These are phyloP conservation scores for Mentha longifolia DNA, from an alignment of 257 asterid genomes.

Conservation along the genomic window DNA sequence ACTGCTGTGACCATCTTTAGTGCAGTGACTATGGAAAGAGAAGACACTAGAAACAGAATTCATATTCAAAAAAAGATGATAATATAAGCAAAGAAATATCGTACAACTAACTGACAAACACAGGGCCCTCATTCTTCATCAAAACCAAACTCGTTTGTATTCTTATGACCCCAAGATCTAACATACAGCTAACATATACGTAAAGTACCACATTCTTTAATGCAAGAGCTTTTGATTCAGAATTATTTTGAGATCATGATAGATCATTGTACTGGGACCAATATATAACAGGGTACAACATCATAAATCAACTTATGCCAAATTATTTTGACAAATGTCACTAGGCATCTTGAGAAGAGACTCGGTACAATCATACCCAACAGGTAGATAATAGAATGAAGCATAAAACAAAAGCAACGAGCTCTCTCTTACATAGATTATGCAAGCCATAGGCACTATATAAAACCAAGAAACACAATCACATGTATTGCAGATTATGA, in stretches of 20 bases:
- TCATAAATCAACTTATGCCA: background rate
- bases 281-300: background rate
- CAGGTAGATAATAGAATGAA: background rate
- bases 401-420: background rate
- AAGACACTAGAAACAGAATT: background rate
- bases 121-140: background rate
- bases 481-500: background rate
- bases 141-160: conserved; percentile 1
- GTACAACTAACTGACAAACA: background rate
- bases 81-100: background rate
- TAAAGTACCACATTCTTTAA: background rate
- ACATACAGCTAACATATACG: background rate
- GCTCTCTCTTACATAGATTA: background rate
- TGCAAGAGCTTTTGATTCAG: background rate
- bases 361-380: background rate
- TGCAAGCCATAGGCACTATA: background rate
- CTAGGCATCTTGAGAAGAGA: background rate
- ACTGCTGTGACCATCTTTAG: background rate
- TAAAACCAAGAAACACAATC: background rate
- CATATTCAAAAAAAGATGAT: too few relatives aligned
- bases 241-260: background rate
- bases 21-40: background rate
- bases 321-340: background rate
- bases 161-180: background rate
- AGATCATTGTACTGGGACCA: background rate